These are phyloP conservation scores for Apiospora pterosperma DNA, from an alignment of 2,329 filamentous ascomycete genomes.

Conservation along the genomic window DNA sequence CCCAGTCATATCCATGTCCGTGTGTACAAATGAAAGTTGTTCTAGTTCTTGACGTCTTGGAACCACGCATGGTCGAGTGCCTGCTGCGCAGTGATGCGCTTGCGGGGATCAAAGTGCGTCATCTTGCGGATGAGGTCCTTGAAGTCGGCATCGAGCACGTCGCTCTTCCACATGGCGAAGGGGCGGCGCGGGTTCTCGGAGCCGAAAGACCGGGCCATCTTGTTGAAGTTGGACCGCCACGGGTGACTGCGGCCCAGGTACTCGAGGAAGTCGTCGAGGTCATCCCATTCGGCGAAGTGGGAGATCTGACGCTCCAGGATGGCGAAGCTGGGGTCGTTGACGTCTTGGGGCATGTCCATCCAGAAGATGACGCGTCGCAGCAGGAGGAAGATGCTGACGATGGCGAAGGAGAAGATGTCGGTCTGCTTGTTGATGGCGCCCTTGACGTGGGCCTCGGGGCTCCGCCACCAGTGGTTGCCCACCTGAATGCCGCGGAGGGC, in stretches of 20 bases:
- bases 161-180: slow-evolving; percentile 36
- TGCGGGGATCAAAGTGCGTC: slow-evolving; percentile 36
- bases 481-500: slow-evolving; percentile 32
- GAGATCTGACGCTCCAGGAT: slow-evolving; percentile 44
- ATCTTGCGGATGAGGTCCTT: slow-evolving; percentile 35
- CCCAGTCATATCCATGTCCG: no score
- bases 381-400: slow-evolving; percentile 43
- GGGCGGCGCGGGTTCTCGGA: slow-evolving; percentile 37
- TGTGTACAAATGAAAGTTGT: background rate
- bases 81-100: slow-evolving; percentile 35
- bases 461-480: slow-evolving; percentile 43
- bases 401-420: slow-evolving; percentile 41
- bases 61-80: slow-evolving; percentile 33
- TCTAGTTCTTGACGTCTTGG: slow-evolving; percentile 14
- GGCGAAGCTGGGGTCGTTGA: slow-evolving; percentile 32
- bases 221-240: slow-evolving; percentile 33
- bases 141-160: slow-evolving; percentile 33
- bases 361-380: slow-evolving; percentile 38
- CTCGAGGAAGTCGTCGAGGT: slow-evolving; percentile 36
- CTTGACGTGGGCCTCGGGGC: slow-evolving; percentile 40
- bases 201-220: slow-evolving; percentile 36
- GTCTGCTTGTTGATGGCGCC: slow-evolving; percentile 34
- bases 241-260: slow-evolving; percentile 37
- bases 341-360: slow-evolving; percentile 28
- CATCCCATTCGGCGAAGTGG: slow-evolving; percentile 40